Base-by-base conservation (phyloP, 192 early-diverging fungal species). In the Backusella tarrabulga region DNA sequence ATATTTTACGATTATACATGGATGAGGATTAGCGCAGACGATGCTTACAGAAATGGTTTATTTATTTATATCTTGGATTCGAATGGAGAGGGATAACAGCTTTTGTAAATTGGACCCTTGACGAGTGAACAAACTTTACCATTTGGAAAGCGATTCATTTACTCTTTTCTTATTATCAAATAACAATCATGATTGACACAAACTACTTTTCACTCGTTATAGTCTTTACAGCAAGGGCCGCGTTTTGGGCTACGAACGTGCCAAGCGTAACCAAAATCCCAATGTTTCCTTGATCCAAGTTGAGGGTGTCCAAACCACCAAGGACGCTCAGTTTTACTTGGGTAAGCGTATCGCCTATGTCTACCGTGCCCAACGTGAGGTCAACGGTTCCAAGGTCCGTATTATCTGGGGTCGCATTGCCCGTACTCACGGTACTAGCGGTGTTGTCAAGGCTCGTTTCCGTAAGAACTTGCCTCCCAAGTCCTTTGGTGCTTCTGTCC, bases 191-290 rank as follows among this genome's bases (percentile, higher is more conserved):
- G 17, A 67, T 34, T 67, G 34, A 67, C 67, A 9, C 34, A 34
- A 29, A 29, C 23, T n/a, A 50, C n/a, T 56, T 34, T 63, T 38
- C 38, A 9, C 14, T 41, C 70, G 50, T 77, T 40, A 42, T 85
- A 99, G 98, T 90, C 94, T 98, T 82, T 98, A 98, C 92, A 91
- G 93, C 84, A 98, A 98, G 90, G 98, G 92, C 86, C 92, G 95
- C 83, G 91, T 98, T 87, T 93, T 98, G 84, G 97, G 97, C 76
- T 97, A 88, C 92, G 91, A 93, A 86, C 95, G 97, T 83, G 87
- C 93, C 68, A 96, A 96, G 93, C 93, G 92, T 83, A 95, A 91
- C 89, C 92, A 95, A 86, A 89, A 92, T 82, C 92, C 93, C 83
- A 90, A 95, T 90, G 95, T 93, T 77, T 91, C 95, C 68, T 92